These are phyloP conservation scores for Kodamaea fukazawae DNA, from an alignment of 805 yeast species.

Conservation along the genomic window DNA sequence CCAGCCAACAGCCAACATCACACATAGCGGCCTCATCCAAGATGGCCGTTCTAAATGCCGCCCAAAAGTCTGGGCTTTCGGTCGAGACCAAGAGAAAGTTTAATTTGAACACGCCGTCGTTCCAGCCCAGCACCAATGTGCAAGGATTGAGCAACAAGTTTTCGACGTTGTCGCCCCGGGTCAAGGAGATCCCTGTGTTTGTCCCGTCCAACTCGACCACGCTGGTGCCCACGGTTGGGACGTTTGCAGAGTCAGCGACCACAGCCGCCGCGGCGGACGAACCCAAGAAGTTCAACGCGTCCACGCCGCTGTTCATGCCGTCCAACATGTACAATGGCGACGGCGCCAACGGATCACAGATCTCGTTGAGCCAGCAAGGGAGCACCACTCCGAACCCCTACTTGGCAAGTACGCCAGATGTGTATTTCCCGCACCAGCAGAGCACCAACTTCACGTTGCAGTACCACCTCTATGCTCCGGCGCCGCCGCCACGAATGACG, in stretches of 20 bases:
- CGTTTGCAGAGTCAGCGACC: neutral
- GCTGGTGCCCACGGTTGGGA: constrained; percentile 1
- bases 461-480: constrained; percentile 87
- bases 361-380: constrained; percentile 1
- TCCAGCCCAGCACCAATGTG: constrained; percentile 37
- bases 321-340: constrained; percentile 10
- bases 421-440: constrained; percentile 19
- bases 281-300: constrained; percentile 31
- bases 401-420: constrained; percentile 17
- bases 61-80: constrained; percentile 7
- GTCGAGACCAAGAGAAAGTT: constrained; percentile 29
- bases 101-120: constrained; percentile 42
- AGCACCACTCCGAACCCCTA: constrained; percentile 21
- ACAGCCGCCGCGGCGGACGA: constrained; percentile 1
- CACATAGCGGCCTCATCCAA: constrained; percentile 7
- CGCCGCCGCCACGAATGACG: constrained; percentile 71
- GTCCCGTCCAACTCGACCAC: constrained; percentile 34
- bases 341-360: constrained; percentile 6
- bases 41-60: constrained; percentile 10
- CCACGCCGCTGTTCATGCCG: constrained; percentile 43
- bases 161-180: constrained; percentile 47
- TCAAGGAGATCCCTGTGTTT: constrained; percentile 48
- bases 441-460: constrained; percentile 52
- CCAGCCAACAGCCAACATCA: constrained; percentile 3
- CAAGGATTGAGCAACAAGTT: constrained; percentile 34